Evolutionary conservation across 805 yeast genomes (phyloP).

Genomic region (Wickerhamiella siamensis): DNA sequence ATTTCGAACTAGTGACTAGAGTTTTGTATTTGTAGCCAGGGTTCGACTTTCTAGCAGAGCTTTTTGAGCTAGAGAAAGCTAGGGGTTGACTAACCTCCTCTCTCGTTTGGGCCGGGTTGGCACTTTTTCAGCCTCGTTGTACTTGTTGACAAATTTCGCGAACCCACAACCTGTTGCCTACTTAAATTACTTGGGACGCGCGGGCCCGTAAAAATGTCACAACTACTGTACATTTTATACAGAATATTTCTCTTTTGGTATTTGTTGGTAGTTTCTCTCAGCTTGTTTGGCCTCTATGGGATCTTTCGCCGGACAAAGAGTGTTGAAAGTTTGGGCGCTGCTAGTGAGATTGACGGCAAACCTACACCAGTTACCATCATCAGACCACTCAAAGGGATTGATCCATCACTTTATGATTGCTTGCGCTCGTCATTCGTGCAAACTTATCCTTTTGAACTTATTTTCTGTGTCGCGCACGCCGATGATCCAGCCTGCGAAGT

Average conservation of each 20-base stretch:
- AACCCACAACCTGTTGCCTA: no score
- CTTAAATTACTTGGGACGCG: no score
- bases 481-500: constrained; percentile 53
- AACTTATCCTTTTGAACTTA: constrained; percentile 56
- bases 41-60: no score
- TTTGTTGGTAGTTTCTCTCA: neutral
- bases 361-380: constrained; percentile 55
- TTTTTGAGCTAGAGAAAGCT: no score
- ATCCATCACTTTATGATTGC: constrained; percentile 57
- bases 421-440: constrained; percentile 55
- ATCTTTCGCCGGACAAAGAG: constrained; percentile 1
- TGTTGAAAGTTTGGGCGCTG: neutral
- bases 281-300: constrained; percentile 1
- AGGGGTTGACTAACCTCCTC: no score
- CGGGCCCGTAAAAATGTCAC: no score
- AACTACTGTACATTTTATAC: constrained; percentile 1
- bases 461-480: constrained; percentile 58
- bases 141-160: no score
- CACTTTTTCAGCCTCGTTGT: no score
- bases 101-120: no score
- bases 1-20: no score
- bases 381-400: constrained; percentile 75
- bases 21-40: no score
- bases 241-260: constrained; percentile 2
- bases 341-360: neutral